phyloP scores from a whole-genome alignment of 2,329 filamentous ascomycete genomes.

The Pseudopyricularia cyperi region DNA sequence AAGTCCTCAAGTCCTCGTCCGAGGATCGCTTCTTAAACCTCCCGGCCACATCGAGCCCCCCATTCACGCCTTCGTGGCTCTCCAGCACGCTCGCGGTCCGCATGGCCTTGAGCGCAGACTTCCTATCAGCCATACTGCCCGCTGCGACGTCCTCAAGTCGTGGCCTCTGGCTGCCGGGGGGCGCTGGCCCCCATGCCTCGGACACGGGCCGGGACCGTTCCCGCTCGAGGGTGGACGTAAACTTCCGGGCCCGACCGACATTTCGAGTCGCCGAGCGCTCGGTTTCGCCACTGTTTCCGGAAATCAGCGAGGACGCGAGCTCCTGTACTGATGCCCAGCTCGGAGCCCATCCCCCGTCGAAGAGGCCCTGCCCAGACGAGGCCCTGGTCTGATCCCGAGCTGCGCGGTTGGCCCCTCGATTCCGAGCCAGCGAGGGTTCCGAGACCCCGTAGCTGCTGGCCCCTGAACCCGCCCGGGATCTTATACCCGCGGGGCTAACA shows the following conservation, averaged over 20 bases:
- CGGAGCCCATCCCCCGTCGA: slow-evolving; percentile 34
- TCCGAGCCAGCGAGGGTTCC: background rate
- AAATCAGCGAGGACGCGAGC: slow-evolving; percentile 33
- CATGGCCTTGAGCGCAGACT: slow-evolving; percentile 40
- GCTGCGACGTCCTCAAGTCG: slow-evolving; percentile 35
- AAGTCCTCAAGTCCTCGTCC: slow-evolving; percentile 36
- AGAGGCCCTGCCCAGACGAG: slow-evolving; percentile 23
- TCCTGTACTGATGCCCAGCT: slow-evolving; percentile 43
- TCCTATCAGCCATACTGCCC: slow-evolving; percentile 34
- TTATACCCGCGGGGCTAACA: slow-evolving; percentile 28
- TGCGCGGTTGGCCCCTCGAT: background rate
- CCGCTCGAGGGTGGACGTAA: slow-evolving; percentile 2
- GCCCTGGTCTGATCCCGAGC: slow-evolving; percentile 7
- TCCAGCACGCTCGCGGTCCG: slow-evolving; percentile 47
- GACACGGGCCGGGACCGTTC: slow-evolving; percentile 8
- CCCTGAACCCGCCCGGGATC: background rate
- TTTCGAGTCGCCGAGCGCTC: slow-evolving; percentile 17
- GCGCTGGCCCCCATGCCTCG: slow-evolving; percentile 36
- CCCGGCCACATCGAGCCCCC: slow-evolving; percentile 39
- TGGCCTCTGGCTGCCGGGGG: slow-evolving; percentile 24
- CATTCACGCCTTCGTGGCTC: slow-evolving; percentile 46
- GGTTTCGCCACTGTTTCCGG: slow-evolving; percentile 19
- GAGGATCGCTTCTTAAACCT: slow-evolving; percentile 55
- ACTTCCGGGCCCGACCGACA: slow-evolving; percentile 15
- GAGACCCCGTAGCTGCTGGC: background rate